A percentile compares a stretch with the other conserved stretches of the same genome.
Conservation (phyloP, 306 rosid genomes). For the Cercis canadensis region DNA sequence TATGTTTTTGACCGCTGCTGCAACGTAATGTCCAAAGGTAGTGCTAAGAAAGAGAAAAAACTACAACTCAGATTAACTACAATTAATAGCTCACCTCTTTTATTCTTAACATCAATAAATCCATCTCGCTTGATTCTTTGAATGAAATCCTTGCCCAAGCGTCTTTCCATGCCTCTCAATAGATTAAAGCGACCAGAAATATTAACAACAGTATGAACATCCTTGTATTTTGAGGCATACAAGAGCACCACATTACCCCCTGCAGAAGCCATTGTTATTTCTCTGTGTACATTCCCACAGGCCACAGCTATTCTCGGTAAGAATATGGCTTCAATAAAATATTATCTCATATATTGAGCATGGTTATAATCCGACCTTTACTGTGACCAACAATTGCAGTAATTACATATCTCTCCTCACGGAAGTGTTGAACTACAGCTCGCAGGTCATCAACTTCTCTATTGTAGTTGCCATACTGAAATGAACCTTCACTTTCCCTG, state of each 20-base stretch:
- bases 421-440: conserved; percentile 72
- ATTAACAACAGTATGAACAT: conserved; percentile 66
- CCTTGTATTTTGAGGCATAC: conserved; percentile 80
- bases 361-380: conserved; percentile 60
- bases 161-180: conserved; percentile 79
- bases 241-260: conserved; percentile 88
- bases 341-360: conserved; percentile 24
- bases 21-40: no score
- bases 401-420: conserved; percentile 46
- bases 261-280: conserved; percentile 35
- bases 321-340: conserved; percentile 8
- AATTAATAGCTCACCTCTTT: conserved; percentile 64
- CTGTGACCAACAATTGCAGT: conserved; percentile 87
- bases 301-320: conserved; percentile 21
- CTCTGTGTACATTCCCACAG: conserved; percentile 1
- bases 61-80: neutral
- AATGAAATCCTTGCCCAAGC: conserved; percentile 74
- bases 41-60: no score
- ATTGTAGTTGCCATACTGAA: conserved; percentile 81
- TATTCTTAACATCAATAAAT: neutral
- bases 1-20: no score
- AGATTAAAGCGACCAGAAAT: conserved; percentile 91
- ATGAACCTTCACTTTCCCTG: conserved; percentile 92
- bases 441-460: conserved; percentile 84
- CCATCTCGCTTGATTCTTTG: conserved; percentile 59